Evolutionary conservation across 1,284 basidiomycete genomes (phyloP), one percentile per base, ranked within the genome.

Genomic region (Thelephora terrestris): DNA sequence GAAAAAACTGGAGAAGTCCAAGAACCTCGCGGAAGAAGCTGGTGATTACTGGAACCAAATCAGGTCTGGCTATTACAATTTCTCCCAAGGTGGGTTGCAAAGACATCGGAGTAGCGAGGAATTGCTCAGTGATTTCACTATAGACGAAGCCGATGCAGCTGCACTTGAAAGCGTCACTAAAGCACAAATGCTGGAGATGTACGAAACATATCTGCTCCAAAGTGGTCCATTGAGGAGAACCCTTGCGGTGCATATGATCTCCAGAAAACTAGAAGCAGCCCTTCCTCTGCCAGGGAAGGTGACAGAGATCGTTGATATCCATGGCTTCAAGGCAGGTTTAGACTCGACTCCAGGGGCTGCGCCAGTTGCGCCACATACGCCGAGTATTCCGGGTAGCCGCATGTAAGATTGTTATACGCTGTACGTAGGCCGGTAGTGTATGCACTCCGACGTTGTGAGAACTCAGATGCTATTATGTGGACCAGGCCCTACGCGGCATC

Each of bases 21-120:
- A 61, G 55, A 63, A 62, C 48, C 46, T 64, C 16, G 23, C 43
- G 34, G 61, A 63, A 42, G 61, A 64, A 51, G 55, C 58, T 1
- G 38, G 51, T 4, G 52, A 55, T 18, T 64, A 59, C 52, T 63
- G 63, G 62, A 46, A 27, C 16, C 53, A 56, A 16, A 61, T 64
- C 43, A 45, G 53, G 18, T 51, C 49, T 23, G 61, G 60, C 4
- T 55, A 57, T 46, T 58, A 56, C 34, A 59, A 63, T 51, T 64
- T 63, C 48, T 27, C 58, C 21, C 48, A 53, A 39, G 38, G 62
- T 64, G 45, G 44, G 62, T 57, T 25, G 17, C 24, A 32, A 5
- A 25, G 36, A 36, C 12, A 20, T 20, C 27, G 23, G 43, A n/a
- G 12, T 17, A 32, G 27, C 12, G 25, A 39, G 27, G 9, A 35